Percentiles rank a stretch among this genome's conserved stretches.
These are phyloP conservation scores for Ceratocystis alfenasii DNA, from an alignment of 2,329 filamentous ascomycete genomes.

Conservation along the genomic window DNA sequence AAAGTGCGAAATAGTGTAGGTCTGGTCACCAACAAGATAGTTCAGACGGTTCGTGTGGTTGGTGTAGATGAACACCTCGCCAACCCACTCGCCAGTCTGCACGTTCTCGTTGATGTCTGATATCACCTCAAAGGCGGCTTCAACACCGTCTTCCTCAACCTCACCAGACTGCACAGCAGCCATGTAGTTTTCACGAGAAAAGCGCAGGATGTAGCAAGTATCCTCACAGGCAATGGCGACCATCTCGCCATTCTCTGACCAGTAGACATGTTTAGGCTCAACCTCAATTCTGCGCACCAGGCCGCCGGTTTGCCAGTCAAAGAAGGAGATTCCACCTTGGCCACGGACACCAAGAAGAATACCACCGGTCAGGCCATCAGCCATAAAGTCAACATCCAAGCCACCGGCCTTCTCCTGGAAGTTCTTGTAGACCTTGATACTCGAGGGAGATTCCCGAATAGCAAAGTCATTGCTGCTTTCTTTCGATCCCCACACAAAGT, in stretches of 20 bases:
- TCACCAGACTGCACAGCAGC: slow-evolving; percentile 71
- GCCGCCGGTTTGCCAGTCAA: slow-evolving; percentile 85
- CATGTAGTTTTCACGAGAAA: slow-evolving; percentile 77
- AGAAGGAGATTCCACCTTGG: slow-evolving; percentile 87
- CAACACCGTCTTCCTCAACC: slow-evolving; percentile 81
- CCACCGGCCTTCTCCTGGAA: slow-evolving; percentile 85
- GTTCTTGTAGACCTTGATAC: slow-evolving; percentile 95
- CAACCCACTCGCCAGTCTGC: slow-evolving; percentile 92
- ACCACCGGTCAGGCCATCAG: slow-evolving; percentile 80
- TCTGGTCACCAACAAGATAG: slow-evolving; percentile 95
- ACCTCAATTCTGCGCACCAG: slow-evolving; percentile 87
- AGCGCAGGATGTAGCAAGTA: slow-evolving; percentile 86
- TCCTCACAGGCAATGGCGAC: slow-evolving; percentile 90
- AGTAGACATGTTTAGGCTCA: slow-evolving; percentile 68
- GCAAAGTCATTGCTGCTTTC: slow-evolving; percentile 98
- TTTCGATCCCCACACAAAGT: slow-evolving; percentile 95
- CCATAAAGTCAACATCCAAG: slow-evolving; percentile 88
- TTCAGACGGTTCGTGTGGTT: slow-evolving; percentile 94
- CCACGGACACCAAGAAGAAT: slow-evolving; percentile 88
- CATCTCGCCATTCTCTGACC: slow-evolving; percentile 92
- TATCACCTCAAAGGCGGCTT: slow-evolving; percentile 90
- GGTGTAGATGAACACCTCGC: slow-evolving; percentile 98
- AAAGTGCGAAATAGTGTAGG: slow-evolving; percentile 94
- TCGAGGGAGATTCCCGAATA: slow-evolving; percentile 86
- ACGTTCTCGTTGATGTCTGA: slow-evolving; percentile 91